Evolutionary conservation across 805 yeast genomes (phyloP), one percentile per base, ranked within the genome.

Genomic region (Citeromyces matritensis): DNA sequence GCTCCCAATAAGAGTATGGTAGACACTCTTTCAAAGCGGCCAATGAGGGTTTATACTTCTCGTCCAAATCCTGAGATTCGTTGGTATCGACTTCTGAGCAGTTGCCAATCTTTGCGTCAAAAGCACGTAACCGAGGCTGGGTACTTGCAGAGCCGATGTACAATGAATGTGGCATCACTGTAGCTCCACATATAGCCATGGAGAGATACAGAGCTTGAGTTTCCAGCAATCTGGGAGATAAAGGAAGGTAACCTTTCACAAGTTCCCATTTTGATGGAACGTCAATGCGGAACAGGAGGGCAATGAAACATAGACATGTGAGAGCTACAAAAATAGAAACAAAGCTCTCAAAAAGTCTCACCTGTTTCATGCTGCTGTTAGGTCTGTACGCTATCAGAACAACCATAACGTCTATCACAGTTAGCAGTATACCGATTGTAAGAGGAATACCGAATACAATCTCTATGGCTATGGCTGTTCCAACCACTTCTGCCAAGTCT

Each of bases 141-240:
- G 84, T 95, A 31, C 85, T 58, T 5, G 91, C 88, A 0, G 91
- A 78, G 1, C 95, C 95, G 34, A 85, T 57, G 43, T 79, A 83
- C 31, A 85, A 57, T 1, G 86, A 75, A 47, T 85, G 95, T 2
- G 95, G 95, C 95, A 85, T 85, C 15, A 85, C 95, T 0, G 95
- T 85, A 8, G 95, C 95, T 15, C 95, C 95, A 33, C 84, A 60
- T 30, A 85, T 81, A 15, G 94, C 95, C 41, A 86, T 60, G 15
- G 88, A 71, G 13, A 83, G 56, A 45, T 75, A 84, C 19, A 81
- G 53, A 0, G 94, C 91, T 44, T 68, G 64, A 44, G 65, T 70
- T 42, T 73, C 73, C 17, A 59, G 53, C 34, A 72, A 60, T 33
- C 71, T 63, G n/a, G 47, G 53, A 8, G 72, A 64, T 1, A 49